Base-by-base conservation (phyloP, 83 land plant genomes). In the Diphasiastrum complanatum region DNA sequence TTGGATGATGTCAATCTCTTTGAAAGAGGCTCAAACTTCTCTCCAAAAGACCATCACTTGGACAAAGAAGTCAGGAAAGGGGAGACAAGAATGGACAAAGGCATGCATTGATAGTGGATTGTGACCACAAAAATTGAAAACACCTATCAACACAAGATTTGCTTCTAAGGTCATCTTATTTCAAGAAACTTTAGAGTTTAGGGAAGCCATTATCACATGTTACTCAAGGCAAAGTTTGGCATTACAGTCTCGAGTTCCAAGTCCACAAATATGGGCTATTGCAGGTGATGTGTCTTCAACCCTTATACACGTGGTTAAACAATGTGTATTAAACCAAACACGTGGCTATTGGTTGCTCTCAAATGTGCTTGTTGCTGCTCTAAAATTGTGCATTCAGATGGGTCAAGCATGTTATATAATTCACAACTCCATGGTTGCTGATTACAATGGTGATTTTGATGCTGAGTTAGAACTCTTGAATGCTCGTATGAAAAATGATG, bases 161-260 rank as follows among this genome's bases (percentile, higher is more conserved):
- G n/a, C n/a, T n/a, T n/a, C n/a, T n/a, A n/a, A n/a, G n/a, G n/a
- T n/a, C n/a, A n/a, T n/a, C n/a, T n/a, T n/a, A n/a, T n/a, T n/a
- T n/a, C n/a, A 47, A n/a, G 51, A 47, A n/a, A n/a, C n/a, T n/a
- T 24, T 47, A 5, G 51, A 47, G n/a, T 47, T 47, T 24, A 47
- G 23, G 51, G 12, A 47, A 47, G 12, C 51, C 4, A 47, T 47
- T n/a, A 47, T 47, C 51, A 47, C 51, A 5, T 47, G 51, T n/a
- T 47, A n/a, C 51, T 5, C 5, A 5, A 5, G 51, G 4, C 51
- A 47, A n/a, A 5, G 24, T 5, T n/a, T 47, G 4, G 4, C 12
- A 19, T 47, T 47, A 24, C 51, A 47, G 51, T 19, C 5, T 5
- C 18, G 51, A n/a, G 51, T 47, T 5, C 51, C 51, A 5, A 47